Evolutionary conservation across 345 rosid genomes (phyloP), one percentile per base, ranked within the genome.

Genomic region (Arabidopsis suecica): DNA sequence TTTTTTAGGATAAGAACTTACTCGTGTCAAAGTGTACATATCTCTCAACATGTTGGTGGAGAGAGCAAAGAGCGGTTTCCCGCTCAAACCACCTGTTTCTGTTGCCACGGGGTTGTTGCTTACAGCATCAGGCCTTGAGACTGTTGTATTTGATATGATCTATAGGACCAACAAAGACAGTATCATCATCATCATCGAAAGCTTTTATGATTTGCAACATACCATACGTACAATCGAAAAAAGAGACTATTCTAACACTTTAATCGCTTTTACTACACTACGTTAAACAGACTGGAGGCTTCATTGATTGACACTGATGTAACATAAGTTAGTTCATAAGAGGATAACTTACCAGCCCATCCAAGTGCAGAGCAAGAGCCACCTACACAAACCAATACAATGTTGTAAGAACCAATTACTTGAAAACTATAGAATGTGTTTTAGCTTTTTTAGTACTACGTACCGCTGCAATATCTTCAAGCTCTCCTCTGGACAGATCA

Each of bases 391-490:
- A 76, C 33, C 78, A 53, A 71, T 40, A 80, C 62, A 57, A 70
- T 78, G 47, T 42, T 14, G 61, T 84, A 74, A 85, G 84, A 79
- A 66, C 37, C 40, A 20, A 47, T 57, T 45, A 42, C 22, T 9
- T 25, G n/a, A 33, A 14, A 68, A 67, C 37, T 22, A 23, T 4
- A 38, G 42, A 78, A 53, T 71, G 8, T 7, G 25, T 41, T 23
- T 33, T 41, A 1, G 40, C 22, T 53, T 66, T 36, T 65, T 36
- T 5, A 59, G 57, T 56, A 65, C 23, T 55, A 70, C 88, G 51
- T 58, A 95, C 99, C 41, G 96, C 97, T 71, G 99, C 99, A 83
- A 95, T 95, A 80, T 95, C 99, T 79, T 92, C 96, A 49, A 92
- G 97, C 85, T 95, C 99, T 83, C 90, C 99, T 77, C 81, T 86